Conservation (phyloP, 2,329 filamentous ascomycete species). For the Microdochium bolleyi region DNA sequence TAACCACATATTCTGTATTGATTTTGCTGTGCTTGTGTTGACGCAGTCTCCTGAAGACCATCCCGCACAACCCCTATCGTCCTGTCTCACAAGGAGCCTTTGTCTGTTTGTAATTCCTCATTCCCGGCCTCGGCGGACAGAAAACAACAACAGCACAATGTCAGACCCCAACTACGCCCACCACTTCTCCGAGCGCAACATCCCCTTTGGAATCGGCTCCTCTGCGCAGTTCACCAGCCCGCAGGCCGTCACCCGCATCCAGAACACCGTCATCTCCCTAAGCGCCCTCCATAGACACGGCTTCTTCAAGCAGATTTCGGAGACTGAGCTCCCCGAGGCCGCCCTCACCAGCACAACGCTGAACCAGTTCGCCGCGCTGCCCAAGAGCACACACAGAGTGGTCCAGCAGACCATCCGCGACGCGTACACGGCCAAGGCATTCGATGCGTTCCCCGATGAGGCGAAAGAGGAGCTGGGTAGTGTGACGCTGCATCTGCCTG, state of each 20-base stretch:
- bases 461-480: slow-evolving; percentile 7
- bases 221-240: slow-evolving; percentile 24
- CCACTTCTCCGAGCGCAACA: slow-evolving; percentile 44
- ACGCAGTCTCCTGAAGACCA: not conserved
- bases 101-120: too few relatives aligned
- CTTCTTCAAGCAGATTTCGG: slow-evolving; percentile 16
- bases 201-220: slow-evolving; percentile 45
- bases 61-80: too few relatives aligned
- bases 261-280: slow-evolving; percentile 44
- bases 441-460: slow-evolving; percentile 8
- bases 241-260: slow-evolving; percentile 40
- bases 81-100: too few relatives aligned
- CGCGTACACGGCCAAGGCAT: slow-evolving; percentile 15
- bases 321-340: slow-evolving; percentile 6
- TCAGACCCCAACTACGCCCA: slow-evolving; percentile 8
- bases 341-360: slow-evolving; percentile 27
- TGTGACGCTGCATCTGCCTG: slow-evolving; percentile 43
- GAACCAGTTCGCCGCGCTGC: slow-evolving; percentile 40
- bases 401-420: slow-evolving; percentile 32
- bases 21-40: not conserved
- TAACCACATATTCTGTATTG: too few relatives aligned
- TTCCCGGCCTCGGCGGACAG: not conserved
- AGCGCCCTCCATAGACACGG: slow-evolving; percentile 23
- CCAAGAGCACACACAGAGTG: slow-evolving; percentile 24
- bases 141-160: not conserved